Conservation (phyloP, 345 rosid species). For the Rhodamnia rubescens region DNA sequence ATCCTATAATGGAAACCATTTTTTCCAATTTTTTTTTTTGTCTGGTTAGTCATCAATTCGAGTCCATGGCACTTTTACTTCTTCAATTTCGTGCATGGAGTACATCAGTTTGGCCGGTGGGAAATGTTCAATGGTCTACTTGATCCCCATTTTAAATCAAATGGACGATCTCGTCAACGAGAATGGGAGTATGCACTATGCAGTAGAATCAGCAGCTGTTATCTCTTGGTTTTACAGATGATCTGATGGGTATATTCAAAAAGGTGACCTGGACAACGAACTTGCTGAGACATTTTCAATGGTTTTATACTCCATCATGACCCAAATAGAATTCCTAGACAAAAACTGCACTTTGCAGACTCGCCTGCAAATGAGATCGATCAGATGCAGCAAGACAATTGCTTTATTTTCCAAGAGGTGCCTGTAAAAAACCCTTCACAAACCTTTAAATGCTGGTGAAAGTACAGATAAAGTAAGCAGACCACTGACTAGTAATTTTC, state of each 20-base stretch:
- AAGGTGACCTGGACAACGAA: not conserved
- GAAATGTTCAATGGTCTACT: not conserved
- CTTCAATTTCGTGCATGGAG: not conserved
- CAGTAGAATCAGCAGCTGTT: not conserved
- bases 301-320: not conserved
- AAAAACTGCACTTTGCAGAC: not conserved
- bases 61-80: not conserved
- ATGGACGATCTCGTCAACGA: not conserved
- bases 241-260: not conserved
- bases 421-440: not conserved
- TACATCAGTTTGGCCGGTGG: no score
- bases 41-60: not conserved
- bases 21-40: rapidly evolving
- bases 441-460: not conserved
- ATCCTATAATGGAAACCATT: not conserved
- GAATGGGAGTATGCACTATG: not conserved
- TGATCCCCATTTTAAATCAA: not conserved
- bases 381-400: not conserved
- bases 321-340: not conserved
- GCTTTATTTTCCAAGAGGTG: not conserved
- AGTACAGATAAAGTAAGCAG: not conserved
- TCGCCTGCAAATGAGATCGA: not conserved
- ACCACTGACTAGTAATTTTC: not conserved
- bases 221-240: not conserved
- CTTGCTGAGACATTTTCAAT: not conserved